Evolutionary conservation across 2,329 filamentous ascomycete genomes (phyloP).

Genomic region (Cladobotryum mycophilum): DNA sequence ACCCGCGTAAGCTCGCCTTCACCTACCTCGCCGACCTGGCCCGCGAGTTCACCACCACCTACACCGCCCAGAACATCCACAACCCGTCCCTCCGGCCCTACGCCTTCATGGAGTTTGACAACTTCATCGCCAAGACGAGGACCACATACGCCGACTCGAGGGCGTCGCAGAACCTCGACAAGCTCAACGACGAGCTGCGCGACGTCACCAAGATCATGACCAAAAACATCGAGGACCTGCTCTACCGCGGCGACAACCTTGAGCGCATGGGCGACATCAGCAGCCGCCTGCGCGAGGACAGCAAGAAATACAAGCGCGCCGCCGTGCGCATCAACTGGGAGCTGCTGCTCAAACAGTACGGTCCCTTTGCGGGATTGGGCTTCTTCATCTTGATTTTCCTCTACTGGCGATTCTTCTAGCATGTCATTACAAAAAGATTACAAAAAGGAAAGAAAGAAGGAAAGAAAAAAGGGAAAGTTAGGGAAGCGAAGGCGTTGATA

Average conservation of each 20-base stretch:
- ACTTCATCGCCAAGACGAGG: slow-evolving; percentile 88
- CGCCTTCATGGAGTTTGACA: slow-evolving; percentile 97
- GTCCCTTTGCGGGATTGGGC: slow-evolving; percentile 75
- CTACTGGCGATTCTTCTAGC: slow-evolving; percentile 86
- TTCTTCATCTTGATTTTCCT: slow-evolving; percentile 81
- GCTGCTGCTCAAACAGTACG: slow-evolving; percentile 91
- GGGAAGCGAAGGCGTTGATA: slow-evolving; percentile 11
- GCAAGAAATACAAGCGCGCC: slow-evolving; percentile 86
- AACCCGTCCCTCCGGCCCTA: slow-evolving; percentile 76
- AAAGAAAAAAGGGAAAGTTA: slow-evolving; percentile 1
- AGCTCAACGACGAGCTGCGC: slow-evolving; percentile 92
- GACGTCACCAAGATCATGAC: slow-evolving; percentile 99
- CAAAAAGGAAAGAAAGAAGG: too few species aligned
- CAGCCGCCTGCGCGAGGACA: slow-evolving; percentile 80
- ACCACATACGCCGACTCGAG: slow-evolving; percentile 90
- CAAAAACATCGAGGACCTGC: slow-evolving; percentile 96
- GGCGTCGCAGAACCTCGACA: slow-evolving; percentile 86
- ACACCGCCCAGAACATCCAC: slow-evolving; percentile 67
- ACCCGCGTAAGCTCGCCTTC: slow-evolving; percentile 96
- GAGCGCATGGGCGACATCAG: slow-evolving; percentile 97
- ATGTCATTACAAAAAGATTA: background rate
- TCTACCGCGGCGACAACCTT: slow-evolving; percentile 89
- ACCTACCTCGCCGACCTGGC: slow-evolving; percentile 93
- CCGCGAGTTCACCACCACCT: slow-evolving; percentile 83
- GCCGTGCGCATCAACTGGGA: slow-evolving; percentile 98